Percentiles rank a stretch among this genome's conserved stretches.
Conservation (phyloP, 2,329 filamentous ascomycete genomes). For the Colletotrichum kahawae region DNA sequence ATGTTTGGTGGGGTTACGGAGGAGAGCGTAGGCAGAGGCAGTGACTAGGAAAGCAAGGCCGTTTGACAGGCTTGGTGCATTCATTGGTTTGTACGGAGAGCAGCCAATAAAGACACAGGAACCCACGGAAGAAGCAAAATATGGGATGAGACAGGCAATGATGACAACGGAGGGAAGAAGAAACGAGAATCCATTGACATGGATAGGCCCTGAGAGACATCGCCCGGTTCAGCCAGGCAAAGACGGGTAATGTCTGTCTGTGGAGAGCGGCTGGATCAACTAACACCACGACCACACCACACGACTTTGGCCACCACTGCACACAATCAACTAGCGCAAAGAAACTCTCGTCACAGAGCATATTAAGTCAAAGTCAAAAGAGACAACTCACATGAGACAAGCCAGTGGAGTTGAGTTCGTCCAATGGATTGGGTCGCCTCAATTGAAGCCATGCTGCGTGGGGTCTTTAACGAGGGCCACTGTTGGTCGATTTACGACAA, state of each 20-base stretch:
- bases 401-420: not conserved
- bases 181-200: not conserved
- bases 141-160: not conserved
- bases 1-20: constrained; percentile 5
- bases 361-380: not conserved
- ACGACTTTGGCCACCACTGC: not conserved
- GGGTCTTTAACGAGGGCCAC: not conserved
- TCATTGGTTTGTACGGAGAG: not conserved
- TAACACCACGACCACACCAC: not conserved
- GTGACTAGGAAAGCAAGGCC: not conserved
- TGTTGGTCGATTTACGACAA: constrained; percentile 23
- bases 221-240: not conserved
- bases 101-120: not conserved
- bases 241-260: not conserved
- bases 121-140: not conserved
- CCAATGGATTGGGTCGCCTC: not conserved
- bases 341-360: not conserved
- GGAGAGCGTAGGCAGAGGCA: not conserved
- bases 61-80: not conserved
- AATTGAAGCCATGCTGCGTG: not conserved
- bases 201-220: not conserved
- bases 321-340: not conserved
- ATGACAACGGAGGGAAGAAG: not conserved
- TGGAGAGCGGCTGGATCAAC: not conserved
- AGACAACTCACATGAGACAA: constrained; percentile 18